These are phyloP conservation scores for Imleria badia DNA, from an alignment of 768 basidiomycete genomes.

Conservation along the genomic window DNA sequence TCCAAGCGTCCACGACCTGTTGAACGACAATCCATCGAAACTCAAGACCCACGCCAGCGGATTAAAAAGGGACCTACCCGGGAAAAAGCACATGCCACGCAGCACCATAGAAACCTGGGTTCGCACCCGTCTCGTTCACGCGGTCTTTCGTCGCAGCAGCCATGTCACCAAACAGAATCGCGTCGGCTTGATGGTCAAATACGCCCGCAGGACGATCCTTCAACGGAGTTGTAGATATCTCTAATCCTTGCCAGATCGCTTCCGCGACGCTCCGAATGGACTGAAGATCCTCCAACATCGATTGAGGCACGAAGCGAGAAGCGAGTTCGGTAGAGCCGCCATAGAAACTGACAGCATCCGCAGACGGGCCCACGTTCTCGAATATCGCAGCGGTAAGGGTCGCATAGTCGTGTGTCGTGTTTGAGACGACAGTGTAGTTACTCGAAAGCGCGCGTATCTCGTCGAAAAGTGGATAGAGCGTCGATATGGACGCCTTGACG, in stretches of 20 bases:
- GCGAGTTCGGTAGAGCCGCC: constrained; percentile 8
- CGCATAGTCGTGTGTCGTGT: constrained; percentile 11
- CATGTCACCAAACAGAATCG: constrained; percentile 14
- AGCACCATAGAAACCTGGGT: constrained; percentile 19
- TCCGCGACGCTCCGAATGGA: constrained; percentile 11
- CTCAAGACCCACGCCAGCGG: neutral
- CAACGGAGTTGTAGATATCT: constrained; percentile 1
- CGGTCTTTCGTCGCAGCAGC: constrained; percentile 5
- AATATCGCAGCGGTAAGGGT: constrained; percentile 10
- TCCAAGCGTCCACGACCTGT: constrained; percentile 16
- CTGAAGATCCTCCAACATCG: constrained; percentile 1
- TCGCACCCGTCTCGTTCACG: constrained; percentile 17
- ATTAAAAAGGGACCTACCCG: neutral
- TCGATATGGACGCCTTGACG: constrained; percentile 1
- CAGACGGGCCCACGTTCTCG: constrained; percentile 3
- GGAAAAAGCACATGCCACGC: constrained; percentile 13
- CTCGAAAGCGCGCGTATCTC: constrained; percentile 12
- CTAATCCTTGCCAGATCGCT: constrained; percentile 18
- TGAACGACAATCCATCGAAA: neutral
- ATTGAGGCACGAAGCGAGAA: constrained; percentile 18
- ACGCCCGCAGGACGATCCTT: neutral
- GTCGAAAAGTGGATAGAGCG: constrained; percentile 13
- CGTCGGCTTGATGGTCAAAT: neutral
- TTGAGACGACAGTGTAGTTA: constrained; percentile 11
- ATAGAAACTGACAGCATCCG: constrained; percentile 8